These are phyloP conservation scores for Melaleuca alternifolia DNA, from an alignment of 345 rosid species.

Conservation along the genomic window DNA sequence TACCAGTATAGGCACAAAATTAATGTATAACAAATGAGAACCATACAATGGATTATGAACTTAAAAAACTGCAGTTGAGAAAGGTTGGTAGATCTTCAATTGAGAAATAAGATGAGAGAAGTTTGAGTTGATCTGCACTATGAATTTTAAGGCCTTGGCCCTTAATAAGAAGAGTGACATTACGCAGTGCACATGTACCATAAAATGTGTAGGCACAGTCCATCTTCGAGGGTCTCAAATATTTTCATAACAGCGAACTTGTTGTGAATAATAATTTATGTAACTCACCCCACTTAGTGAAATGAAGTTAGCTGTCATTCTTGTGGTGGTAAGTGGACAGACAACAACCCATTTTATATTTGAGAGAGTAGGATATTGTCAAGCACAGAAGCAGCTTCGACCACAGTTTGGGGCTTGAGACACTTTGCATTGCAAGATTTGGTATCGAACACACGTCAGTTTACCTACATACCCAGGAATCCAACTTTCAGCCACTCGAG, in stretches of 20 bases:
- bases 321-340: not conserved
- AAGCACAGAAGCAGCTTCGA: not conserved
- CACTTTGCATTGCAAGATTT: not conserved
- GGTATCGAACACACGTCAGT: not conserved
- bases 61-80: not conserved
- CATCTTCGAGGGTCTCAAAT: not conserved
- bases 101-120: not conserved
- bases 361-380: not conserved
- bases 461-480: not conserved
- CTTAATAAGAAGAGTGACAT: not conserved
- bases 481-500: not conserved
- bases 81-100: not conserved
- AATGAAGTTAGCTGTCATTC: not conserved
- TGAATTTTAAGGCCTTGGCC: not conserved
- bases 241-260: not conserved
- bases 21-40: not conserved
- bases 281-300: not conserved
- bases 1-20: not conserved
- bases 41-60: not conserved
- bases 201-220: not conserved
- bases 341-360: not conserved
- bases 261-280: not conserved
- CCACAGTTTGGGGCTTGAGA: not conserved
- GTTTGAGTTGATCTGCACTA: not conserved
- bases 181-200: not conserved